Evolutionary conservation across 2,329 filamentous ascomycete species (phyloP).

Genomic region (Sporothrix protearum): DNA sequence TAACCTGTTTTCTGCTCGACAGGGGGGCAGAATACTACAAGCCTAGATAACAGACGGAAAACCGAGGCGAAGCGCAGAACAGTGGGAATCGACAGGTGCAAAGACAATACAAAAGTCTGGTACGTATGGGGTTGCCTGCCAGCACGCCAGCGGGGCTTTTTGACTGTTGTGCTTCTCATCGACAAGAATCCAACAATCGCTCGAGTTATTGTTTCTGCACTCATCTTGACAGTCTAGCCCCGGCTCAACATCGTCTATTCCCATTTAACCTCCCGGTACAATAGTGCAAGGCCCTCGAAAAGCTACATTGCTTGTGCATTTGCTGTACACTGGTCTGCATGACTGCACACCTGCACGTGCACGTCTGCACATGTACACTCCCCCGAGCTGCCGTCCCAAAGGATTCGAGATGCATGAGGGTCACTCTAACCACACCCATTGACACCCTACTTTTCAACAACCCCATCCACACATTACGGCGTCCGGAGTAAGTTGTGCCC

Average conservation of each 20-base stretch:
- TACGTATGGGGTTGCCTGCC: neutral
- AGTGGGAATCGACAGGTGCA: neutral
- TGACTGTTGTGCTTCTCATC: constrained; percentile 8
- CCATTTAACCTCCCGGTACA: neutral
- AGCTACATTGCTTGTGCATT: neutral
- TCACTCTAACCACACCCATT: neutral
- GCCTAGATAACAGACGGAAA: neutral
- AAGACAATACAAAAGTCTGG: neutral
- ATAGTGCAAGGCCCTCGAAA: neutral
- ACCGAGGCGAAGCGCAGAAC: neutral
- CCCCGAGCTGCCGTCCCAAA: constrained; percentile 10
- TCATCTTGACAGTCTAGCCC: neutral
- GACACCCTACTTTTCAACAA: neutral
- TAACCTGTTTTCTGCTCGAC: neutral
- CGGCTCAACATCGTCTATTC: neutral
- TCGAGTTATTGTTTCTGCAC: neutral
- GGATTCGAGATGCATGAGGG: constrained; percentile 15
- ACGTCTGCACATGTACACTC: constrained; percentile 7
- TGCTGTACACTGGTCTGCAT: neutral
- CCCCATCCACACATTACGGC: neutral
- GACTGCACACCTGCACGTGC: neutral
- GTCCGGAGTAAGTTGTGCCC: neutral
- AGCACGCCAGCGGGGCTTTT: neutral
- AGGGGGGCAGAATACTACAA: neutral
- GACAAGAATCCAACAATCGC: neutral